Conservation (phyloP, 2,329 filamentous ascomycete species). For the Falciphora oryzae region DNA sequence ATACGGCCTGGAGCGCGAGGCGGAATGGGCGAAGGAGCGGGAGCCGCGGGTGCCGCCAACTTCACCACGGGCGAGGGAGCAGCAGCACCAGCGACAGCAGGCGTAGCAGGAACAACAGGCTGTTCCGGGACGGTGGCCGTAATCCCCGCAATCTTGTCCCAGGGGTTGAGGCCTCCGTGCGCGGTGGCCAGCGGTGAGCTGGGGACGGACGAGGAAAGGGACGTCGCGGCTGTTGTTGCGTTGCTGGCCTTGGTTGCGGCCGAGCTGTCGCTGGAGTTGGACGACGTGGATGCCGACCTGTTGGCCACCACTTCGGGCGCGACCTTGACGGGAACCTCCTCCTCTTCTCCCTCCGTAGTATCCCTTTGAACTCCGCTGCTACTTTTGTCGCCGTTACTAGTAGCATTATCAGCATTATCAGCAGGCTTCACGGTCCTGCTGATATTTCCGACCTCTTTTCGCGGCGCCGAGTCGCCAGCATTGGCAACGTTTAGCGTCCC, state of each 20-base stretch:
- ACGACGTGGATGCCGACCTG: constrained; percentile 1
- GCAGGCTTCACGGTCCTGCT: background rate
- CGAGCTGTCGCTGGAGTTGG: constrained; percentile 2
- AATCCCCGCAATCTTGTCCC: background rate
- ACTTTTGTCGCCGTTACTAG: background rate
- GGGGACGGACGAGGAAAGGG: background rate
- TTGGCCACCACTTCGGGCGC: background rate
- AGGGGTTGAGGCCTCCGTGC: background rate
- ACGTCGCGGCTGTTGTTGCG: background rate
- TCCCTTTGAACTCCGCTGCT: background rate
- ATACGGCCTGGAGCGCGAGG: background rate
- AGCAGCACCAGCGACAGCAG: too few relatives aligned
- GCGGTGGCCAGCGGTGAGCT: background rate
- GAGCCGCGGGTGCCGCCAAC: too few relatives aligned
- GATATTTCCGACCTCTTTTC: background rate
- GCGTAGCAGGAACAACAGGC: background rate
- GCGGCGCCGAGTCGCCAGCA: too few relatives aligned
- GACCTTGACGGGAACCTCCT: background rate
- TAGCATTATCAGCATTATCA: background rate
- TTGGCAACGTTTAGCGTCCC: constrained; percentile 32
- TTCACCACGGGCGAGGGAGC: background rate
- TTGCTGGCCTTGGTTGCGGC: background rate
- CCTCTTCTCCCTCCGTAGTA: background rate
- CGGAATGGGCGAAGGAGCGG: background rate
- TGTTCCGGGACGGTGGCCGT: background rate